Evolutionary conservation across 495 filamentous ascomycete genomes (phyloP).

Genomic region (Neurospora tetrasperma): DNA sequence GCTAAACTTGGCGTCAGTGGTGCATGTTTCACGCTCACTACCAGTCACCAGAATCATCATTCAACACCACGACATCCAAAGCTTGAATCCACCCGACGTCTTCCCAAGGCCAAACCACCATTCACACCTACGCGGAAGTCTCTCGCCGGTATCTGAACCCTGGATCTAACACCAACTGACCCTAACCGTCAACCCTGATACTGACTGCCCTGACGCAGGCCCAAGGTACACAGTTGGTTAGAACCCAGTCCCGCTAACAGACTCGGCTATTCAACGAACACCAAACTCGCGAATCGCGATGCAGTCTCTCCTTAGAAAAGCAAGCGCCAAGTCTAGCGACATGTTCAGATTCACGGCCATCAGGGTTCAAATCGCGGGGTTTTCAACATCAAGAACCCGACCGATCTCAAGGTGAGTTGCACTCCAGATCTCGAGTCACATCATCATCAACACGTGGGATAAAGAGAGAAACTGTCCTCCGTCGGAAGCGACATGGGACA

Average conservation of each 20-base stretch:
- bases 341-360: not conserved
- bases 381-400: not conserved
- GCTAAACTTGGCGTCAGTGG: no score
- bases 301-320: not conserved
- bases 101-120: not conserved
- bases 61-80: not conserved
- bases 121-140: no score
- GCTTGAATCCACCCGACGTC: not conserved
- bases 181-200: no score
- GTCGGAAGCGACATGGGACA: not conserved
- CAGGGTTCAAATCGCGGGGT: not conserved
- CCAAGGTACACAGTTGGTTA: no score
- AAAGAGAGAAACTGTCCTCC: not conserved
- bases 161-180: no score
- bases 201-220: no score
- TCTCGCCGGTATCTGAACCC: no score
- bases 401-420: not conserved
- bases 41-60: not conserved
- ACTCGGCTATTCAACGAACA: not conserved
- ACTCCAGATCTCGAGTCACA: not conserved
- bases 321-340: not conserved
- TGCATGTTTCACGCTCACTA: no score
- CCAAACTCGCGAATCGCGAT: not conserved
- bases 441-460: not conserved
- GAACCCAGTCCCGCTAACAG: no score